phyloP scores from a whole-genome alignment of 805 yeast species.

The Millerago galiae region DNA sequence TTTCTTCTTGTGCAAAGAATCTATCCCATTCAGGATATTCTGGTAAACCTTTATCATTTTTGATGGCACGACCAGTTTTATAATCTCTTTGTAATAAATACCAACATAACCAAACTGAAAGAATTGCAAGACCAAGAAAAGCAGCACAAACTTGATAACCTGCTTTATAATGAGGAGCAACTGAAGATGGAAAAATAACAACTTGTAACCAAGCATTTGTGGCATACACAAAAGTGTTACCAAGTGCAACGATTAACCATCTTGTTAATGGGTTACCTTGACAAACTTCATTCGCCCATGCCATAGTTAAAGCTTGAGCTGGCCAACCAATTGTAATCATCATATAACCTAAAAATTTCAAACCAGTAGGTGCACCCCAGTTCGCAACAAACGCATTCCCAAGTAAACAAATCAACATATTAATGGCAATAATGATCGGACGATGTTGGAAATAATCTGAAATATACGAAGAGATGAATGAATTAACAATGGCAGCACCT shows the following conservation, averaged over 20 bases:
- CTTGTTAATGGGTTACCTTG: slow-evolving; percentile 23
- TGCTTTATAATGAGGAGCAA: slow-evolving; percentile 29
- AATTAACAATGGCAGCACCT: slow-evolving; percentile 24
- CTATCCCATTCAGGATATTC: slow-evolving; percentile 13
- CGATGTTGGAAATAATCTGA: slow-evolving; percentile 26
- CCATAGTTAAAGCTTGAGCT: slow-evolving; percentile 21
- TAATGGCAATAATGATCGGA: slow-evolving; percentile 24
- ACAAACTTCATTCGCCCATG: slow-evolving; percentile 26
- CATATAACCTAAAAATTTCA: slow-evolving; percentile 12
- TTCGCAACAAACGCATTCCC: slow-evolving; percentile 22
- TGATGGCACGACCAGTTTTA: slow-evolving; percentile 17
- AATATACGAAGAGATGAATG: slow-evolving; percentile 22
- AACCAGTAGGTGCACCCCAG: slow-evolving; percentile 18
- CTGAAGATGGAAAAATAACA: slow-evolving; percentile 26
- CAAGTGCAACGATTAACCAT: slow-evolving; percentile 25
- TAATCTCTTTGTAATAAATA: slow-evolving; percentile 35
- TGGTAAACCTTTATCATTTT: slow-evolving; percentile 10
- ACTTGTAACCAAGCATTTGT: slow-evolving; percentile 31
- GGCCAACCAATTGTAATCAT: slow-evolving; percentile 22
- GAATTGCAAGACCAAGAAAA: slow-evolving; percentile 10
- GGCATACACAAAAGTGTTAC: slow-evolving; percentile 26
- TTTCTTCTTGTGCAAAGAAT: slow-evolving; percentile 7
- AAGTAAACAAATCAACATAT: slow-evolving; percentile 13
- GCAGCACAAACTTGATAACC: slow-evolving; percentile 27
- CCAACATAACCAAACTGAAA: slow-evolving; percentile 9